Conservation (phyloP, 1,284 basidiomycete genomes). For the Cryptococcus sp. region DNA sequence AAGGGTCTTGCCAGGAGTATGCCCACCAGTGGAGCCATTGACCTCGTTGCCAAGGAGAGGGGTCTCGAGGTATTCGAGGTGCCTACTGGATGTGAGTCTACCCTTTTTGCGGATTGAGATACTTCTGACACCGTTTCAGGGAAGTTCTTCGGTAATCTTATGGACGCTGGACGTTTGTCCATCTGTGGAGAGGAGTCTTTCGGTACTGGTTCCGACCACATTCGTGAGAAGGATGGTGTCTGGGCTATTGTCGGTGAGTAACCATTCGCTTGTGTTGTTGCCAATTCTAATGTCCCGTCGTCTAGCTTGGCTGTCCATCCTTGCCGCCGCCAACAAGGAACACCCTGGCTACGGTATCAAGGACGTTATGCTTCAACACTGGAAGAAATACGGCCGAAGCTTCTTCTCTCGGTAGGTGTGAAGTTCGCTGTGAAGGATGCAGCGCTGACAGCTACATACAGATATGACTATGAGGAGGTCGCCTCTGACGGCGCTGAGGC, state of each 20-base stretch:
- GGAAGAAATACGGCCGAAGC: constrained; percentile 89
- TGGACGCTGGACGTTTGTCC: constrained; percentile 95
- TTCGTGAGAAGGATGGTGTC: constrained; percentile 97
- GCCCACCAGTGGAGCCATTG: constrained; percentile 97
- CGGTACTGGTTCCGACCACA: constrained; percentile 99
- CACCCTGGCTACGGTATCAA: constrained; percentile 80
- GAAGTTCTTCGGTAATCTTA: constrained; percentile 99
- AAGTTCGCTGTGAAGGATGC: neutral
- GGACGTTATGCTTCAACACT: constrained; percentile 82
- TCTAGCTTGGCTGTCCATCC: constrained; percentile 92
- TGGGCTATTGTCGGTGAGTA: constrained; percentile 88
- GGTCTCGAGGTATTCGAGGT: constrained; percentile 95
- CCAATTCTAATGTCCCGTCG: neutral
- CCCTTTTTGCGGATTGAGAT: constrained; percentile 1
- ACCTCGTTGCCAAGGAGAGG: constrained; percentile 92
- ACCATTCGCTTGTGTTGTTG: neutral
- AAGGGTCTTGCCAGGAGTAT: constrained; percentile 95
- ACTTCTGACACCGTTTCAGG: constrained; percentile 58
- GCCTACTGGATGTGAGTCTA: constrained; percentile 73
- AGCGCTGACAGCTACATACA: constrained; percentile 17
- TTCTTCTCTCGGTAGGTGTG: constrained; percentile 79
- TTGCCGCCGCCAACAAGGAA: constrained; percentile 87
- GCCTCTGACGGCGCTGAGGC: constrained; percentile 84
- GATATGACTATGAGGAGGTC: constrained; percentile 98
- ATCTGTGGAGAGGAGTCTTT: constrained; percentile 99